These are phyloP conservation scores for Eutypella sp. DNA, from an alignment of 2,329 filamentous ascomycete genomes.

Conservation along the genomic window DNA sequence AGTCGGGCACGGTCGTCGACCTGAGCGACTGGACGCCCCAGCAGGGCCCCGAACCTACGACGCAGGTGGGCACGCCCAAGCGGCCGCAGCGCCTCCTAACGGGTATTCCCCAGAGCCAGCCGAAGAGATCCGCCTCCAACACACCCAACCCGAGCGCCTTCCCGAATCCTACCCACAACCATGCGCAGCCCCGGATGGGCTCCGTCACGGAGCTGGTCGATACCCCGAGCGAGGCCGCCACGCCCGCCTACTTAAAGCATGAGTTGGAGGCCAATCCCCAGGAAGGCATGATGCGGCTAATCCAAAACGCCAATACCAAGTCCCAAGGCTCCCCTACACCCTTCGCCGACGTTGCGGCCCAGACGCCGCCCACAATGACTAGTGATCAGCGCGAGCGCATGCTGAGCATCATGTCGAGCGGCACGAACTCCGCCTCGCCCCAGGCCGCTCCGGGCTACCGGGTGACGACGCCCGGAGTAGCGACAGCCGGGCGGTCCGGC, in stretches of 20 bases:
- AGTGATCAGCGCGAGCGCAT: constrained; percentile 55
- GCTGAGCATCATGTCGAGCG: constrained; percentile 54
- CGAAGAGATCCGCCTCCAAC: constrained; percentile 24
- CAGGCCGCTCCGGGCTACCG: constrained; percentile 23
- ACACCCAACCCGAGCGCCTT: constrained; percentile 25
- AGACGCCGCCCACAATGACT: constrained; percentile 49
- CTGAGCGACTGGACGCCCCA: constrained; percentile 54
- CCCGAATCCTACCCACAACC: too few relatives aligned
- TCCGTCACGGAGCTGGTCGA: constrained; percentile 60
- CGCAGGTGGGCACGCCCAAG: constrained; percentile 41
- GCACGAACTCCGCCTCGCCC: constrained; percentile 13
- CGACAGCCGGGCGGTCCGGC: too few relatives aligned
- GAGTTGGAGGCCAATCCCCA: constrained; percentile 55
- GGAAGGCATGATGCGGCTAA: constrained; percentile 61
- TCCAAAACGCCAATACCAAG: constrained; percentile 59
- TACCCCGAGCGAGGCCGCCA: constrained; percentile 36
- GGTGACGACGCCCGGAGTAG: too few relatives aligned
- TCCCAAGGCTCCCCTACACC: constrained; percentile 34
- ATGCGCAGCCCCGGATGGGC: constrained; percentile 40
- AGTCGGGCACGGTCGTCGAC: constrained; percentile 55
- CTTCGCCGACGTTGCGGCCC: constrained; percentile 53
- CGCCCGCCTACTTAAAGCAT: constrained; percentile 47
- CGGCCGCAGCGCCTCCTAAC: constrained; percentile 50
- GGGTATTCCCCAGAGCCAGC: constrained; percentile 41
- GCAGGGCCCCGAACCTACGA: constrained; percentile 32